Percentiles rank a stretch among this genome's conserved stretches.
These are phyloP conservation scores for Pleurotus cornucopiae DNA, from an alignment of 768 basidiomycete species.

Conservation along the genomic window DNA sequence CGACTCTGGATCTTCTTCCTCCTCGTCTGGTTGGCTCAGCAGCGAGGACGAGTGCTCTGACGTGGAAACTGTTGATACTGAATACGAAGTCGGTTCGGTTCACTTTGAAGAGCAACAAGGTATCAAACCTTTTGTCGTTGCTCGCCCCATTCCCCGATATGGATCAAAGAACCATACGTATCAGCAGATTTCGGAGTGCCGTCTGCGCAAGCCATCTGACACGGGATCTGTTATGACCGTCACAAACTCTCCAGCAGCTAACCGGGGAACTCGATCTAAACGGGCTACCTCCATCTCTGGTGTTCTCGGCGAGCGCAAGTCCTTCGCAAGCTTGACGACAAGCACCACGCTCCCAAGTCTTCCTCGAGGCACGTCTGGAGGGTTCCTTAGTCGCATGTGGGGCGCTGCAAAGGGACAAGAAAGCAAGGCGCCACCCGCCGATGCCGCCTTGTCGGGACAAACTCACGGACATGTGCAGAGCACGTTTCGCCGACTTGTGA, in stretches of 20 bases:
- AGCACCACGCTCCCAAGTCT: constrained; percentile 38
- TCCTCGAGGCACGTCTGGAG: constrained; percentile 29
- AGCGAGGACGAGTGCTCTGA: constrained; percentile 48
- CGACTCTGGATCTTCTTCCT: constrained; percentile 58
- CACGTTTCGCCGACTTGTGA: constrained; percentile 4
- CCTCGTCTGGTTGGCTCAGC: constrained; percentile 47
- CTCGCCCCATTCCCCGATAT: constrained; percentile 43
- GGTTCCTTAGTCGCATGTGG: constrained; percentile 75
- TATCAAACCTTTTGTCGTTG: constrained; percentile 35
- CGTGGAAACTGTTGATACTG: constrained; percentile 28
- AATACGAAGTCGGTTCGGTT: constrained; percentile 25
- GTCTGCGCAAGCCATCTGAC: constrained; percentile 43
- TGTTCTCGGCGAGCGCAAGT: constrained; percentile 13
- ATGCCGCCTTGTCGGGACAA: not conserved
- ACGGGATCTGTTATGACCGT: constrained; percentile 40
- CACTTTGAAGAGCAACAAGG: constrained; percentile 17
- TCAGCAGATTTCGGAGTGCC: constrained; percentile 22
- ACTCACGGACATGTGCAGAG: constrained; percentile 3
- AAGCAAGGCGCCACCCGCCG: not conserved
- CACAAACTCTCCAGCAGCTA: constrained; percentile 25
- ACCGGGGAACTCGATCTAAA: constrained; percentile 15
- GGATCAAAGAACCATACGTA: constrained; percentile 26
- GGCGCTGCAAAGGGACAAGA: constrained; percentile 45
- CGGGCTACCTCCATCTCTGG: constrained; percentile 22
- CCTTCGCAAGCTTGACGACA: constrained; percentile 19